Conservation (phyloP, 768 basidiomycete species). For the Austroboletus eburneus region DNA sequence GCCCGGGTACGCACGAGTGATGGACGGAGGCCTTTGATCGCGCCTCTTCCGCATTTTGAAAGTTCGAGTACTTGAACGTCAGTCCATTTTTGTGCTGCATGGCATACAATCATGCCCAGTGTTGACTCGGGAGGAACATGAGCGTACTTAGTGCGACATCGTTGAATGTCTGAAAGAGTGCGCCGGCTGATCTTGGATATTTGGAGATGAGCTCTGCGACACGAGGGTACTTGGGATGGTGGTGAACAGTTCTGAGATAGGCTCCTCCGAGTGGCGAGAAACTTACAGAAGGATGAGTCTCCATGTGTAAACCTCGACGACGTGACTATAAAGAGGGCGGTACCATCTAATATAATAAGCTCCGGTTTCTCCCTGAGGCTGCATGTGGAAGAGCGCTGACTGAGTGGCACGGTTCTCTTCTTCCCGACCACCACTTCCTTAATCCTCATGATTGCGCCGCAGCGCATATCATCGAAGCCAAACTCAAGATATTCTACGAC, state of each 20-base stretch:
- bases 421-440: no score
- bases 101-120: background rate
- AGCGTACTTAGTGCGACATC: constrained; percentile 60
- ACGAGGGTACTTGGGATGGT: constrained; percentile 36
- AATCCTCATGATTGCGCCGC: constrained; percentile 22
- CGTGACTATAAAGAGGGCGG: no score
- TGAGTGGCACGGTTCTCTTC: no score
- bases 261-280: background rate
- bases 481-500: constrained; percentile 46
- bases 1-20: constrained; percentile 41
- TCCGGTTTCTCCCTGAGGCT: no score
- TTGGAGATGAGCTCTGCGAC: constrained; percentile 48
- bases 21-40: constrained; percentile 54
- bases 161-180: constrained; percentile 73
- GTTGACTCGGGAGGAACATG: background rate
- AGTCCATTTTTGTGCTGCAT: constrained; percentile 67
- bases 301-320: no score
- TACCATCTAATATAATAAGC: no score
- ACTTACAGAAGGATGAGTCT: constrained; percentile 25
- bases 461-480: constrained; percentile 18
- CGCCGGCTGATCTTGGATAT: constrained; percentile 58
- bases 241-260: constrained; percentile 2
- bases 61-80: constrained; percentile 63
- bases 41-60: constrained; percentile 47
- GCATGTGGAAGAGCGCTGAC: background rate